Base-by-base conservation (phyloP, 768 basidiomycete species). In the Rubroboletus pulcherrimus region DNA sequence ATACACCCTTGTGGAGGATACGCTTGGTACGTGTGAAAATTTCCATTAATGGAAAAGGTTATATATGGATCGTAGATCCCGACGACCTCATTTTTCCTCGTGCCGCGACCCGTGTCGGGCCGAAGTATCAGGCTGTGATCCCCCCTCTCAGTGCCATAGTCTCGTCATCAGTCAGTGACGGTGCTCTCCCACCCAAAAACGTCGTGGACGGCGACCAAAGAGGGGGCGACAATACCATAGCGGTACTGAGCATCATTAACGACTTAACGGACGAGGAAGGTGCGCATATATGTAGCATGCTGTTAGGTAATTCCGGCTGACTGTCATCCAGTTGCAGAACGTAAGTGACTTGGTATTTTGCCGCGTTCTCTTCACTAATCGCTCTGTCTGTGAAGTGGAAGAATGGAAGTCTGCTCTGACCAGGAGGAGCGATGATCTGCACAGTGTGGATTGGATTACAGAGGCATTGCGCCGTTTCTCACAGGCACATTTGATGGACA, bases 41-140 rank as follows among this genome's bases (percentile, higher is more conserved):
- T 58, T 8, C 53, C 50, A 35, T 51, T 57, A 46, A 55, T 58
- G 44, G 62, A 46, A 31, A 56, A 51, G 9, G 60, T 72, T 67
- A 61, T 63, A 65, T 65, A 59, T 67, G 62, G 69, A 63, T 56
- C 53, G 60, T 71, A 94, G 96, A 98, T 78, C 85, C 92, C 45
- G 93, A 99, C 71, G 96, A 99, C 75, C 83, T 93, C 56, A 96
- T 98, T 69, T 98, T 94, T 70, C 95, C 96, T 56, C 87, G 93
- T 55, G 87, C 93, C 14, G 88, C 91, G 7, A 95, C 91, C 24
- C 86, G 95, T n/a, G 81, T 93, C 37, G 93, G 94, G 15, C 81
- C 85, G 39, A 93, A 91, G 67, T 98, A 82, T 66, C 94, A 98
- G 71, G 89, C 80, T 42, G 77, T 65, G 58, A 84, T 83, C 15